Percentiles rank a stretch among this genome's conserved stretches.
Evolutionary conservation across 2,329 filamentous ascomycete species (phyloP).

Genomic region (Sclerotinia minor): DNA sequence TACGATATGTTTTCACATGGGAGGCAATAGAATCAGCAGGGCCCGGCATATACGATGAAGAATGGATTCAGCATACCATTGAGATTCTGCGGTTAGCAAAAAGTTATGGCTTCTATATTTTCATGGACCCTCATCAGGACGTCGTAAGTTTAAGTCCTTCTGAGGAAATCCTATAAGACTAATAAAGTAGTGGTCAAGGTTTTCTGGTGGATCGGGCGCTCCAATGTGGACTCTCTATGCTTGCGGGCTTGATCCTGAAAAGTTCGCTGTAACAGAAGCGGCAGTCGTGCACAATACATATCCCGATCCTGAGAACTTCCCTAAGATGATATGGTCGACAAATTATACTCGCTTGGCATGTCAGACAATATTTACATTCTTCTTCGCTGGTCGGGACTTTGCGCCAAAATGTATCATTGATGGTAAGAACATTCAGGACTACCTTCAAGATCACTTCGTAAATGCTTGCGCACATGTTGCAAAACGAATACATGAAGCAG

Average conservation of each 20-base stretch:
- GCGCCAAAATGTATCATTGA: conserved; percentile 95
- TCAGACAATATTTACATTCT: conserved; percentile 90
- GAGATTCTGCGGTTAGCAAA: conserved; percentile 80
- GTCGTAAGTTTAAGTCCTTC: conserved; percentile 61
- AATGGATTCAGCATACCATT: conserved; percentile 90
- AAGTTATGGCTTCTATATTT: conserved; percentile 89
- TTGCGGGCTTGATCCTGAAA: conserved; percentile 82
- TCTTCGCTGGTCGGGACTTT: conserved; percentile 88
- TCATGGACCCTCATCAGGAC: conserved; percentile 99
- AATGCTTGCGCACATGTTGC: conserved; percentile 79
- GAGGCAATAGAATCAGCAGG: conserved; percentile 95
- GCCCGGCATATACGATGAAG: conserved; percentile 89
- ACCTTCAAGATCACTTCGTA: conserved; percentile 83
- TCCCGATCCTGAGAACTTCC: conserved; percentile 78
- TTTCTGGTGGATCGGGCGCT: conserved; percentile 90
- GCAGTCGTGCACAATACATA: conserved; percentile 95
- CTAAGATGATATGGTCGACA: conserved; percentile 99
- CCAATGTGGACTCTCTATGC: conserved; percentile 98
- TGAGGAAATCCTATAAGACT: conserved; percentile 26
- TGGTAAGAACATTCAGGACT: conserved; percentile 94
- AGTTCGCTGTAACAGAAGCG: conserved; percentile 83
- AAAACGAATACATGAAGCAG: conserved; percentile 81
- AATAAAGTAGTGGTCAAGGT: conserved; percentile 72
- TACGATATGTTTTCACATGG: conserved; percentile 97
- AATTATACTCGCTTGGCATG: conserved; percentile 89